These are phyloP conservation scores for Takakia lepidozioides DNA, from an alignment of 225 moss, liverwort and hornwort species.

Conservation along the genomic window DNA sequence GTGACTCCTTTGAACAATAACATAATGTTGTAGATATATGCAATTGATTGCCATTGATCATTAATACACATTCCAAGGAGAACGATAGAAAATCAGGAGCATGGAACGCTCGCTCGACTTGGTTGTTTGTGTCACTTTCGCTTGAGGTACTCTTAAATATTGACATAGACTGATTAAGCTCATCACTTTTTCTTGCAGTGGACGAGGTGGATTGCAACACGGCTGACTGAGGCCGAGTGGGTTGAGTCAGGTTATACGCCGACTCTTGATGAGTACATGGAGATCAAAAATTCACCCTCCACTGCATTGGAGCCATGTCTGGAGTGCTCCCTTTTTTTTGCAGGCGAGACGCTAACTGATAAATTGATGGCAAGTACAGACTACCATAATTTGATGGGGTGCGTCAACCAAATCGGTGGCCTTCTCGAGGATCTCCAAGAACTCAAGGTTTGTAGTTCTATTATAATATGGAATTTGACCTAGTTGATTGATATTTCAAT, in stretches of 20 bases:
- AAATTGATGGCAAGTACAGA: slow-evolving; percentile 21
- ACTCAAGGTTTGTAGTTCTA: slow-evolving; percentile 17
- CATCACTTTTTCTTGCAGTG: slow-evolving; percentile 26
- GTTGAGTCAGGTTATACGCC: slow-evolving; percentile 21
- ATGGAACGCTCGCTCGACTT: too few relatives aligned
- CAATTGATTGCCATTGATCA: not conserved
- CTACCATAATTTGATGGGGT: slow-evolving; percentile 33
- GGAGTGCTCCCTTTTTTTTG: slow-evolving; percentile 32
- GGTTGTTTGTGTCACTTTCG: too few relatives aligned
- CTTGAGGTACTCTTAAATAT: not conserved
- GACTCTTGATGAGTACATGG: slow-evolving; percentile 36
- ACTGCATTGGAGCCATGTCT: slow-evolving; percentile 32
- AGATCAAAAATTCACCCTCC: slow-evolving; percentile 19
- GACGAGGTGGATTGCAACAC: slow-evolving; percentile 34
- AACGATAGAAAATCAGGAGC: too few relatives aligned
- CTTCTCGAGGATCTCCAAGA: slow-evolving; percentile 60
- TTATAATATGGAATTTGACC: not conserved
- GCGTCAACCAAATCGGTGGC: slow-evolving; percentile 27
- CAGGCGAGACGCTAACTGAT: slow-evolving; percentile 30
- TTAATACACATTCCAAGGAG: not conserved
- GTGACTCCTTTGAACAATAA: too few relatives aligned
- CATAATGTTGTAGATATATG: not conserved
- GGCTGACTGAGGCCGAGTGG: slow-evolving; percentile 63
- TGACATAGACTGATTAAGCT: not conserved
- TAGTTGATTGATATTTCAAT: not conserved